Evolutionary conservation across 805 yeast species (phyloP).

Genomic region (Schwanniomyces pseudopolymorphus): DNA sequence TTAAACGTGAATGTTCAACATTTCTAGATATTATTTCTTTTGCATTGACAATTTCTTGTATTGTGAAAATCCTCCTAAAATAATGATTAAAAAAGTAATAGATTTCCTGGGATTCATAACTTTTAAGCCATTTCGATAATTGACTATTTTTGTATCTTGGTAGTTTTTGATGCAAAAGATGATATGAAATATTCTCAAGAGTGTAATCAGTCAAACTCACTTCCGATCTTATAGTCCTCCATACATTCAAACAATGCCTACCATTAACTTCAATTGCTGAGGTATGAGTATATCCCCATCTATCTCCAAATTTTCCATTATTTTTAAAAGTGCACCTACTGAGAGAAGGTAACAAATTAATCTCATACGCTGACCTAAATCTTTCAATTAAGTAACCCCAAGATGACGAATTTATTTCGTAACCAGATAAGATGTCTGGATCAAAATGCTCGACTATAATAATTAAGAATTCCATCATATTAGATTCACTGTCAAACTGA

Average conservation of each 20-base stretch:
- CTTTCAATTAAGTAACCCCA: slow-evolving; percentile 91
- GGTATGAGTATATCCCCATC: slow-evolving; percentile 83
- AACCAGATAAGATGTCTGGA: slow-evolving; percentile 88
- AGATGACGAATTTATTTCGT: slow-evolving; percentile 72
- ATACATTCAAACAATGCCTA: slow-evolving; percentile 77
- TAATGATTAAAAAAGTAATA: slow-evolving; percentile 46
- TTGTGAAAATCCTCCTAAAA: slow-evolving; percentile 43
- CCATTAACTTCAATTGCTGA: slow-evolving; percentile 71
- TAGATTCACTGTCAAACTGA: slow-evolving; percentile 52
- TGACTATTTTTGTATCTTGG: slow-evolving; percentile 58
- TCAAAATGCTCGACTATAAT: slow-evolving; percentile 62
- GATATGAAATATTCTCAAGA: slow-evolving; percentile 72
- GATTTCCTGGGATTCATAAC: slow-evolving; percentile 11
- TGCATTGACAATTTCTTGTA: slow-evolving; percentile 48
- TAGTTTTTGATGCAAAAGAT: slow-evolving; percentile 61
- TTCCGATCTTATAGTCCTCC: slow-evolving; percentile 74
- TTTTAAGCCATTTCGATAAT: slow-evolving; percentile 40
- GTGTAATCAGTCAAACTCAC: slow-evolving; percentile 65
- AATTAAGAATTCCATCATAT: slow-evolving; percentile 56
- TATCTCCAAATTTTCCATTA: slow-evolving; percentile 56
- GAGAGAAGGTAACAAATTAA: slow-evolving; percentile 56
- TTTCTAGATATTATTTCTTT: slow-evolving; percentile 70
- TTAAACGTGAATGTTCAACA: slow-evolving; percentile 77
- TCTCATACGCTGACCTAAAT: slow-evolving; percentile 40
- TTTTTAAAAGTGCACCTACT: slow-evolving; percentile 56